A percentile compares a stretch with the other conserved stretches of the same genome.
Evolutionary conservation across 192 early-diverging fungal genomes (phyloP).

Genomic region (Geranomyces michiganensis): DNA sequence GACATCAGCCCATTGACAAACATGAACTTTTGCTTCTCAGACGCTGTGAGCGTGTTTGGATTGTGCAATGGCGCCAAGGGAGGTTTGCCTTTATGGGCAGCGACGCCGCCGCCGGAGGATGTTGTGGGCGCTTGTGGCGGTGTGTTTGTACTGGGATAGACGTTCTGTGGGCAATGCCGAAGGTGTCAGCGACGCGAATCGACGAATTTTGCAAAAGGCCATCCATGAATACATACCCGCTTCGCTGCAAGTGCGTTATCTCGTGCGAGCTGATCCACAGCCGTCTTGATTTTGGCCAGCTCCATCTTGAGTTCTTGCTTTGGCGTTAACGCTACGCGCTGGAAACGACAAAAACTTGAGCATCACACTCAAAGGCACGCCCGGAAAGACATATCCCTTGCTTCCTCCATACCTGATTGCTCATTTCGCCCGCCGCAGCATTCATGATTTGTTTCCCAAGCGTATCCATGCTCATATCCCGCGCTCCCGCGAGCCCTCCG

Average conservation of each 20-base stretch:
- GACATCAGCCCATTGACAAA: neutral
- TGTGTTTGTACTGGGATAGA: neutral
- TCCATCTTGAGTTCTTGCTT: conserved; percentile 38
- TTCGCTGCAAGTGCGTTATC: neutral
- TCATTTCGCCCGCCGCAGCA: conserved; percentile 19
- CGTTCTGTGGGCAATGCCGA: neutral
- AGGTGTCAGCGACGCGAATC: neutral
- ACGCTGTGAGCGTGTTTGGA: conserved; percentile 1
- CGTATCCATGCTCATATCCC: neutral
- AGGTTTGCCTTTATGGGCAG: neutral
- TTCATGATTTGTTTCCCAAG: conserved; percentile 2
- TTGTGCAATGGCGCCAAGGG: neutral
- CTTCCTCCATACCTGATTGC: conserved; percentile 27
- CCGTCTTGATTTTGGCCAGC: conserved; percentile 25
- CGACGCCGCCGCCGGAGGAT: neutral
- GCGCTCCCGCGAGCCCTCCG: neutral
- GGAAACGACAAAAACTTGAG: neutral
- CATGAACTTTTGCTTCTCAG: conserved; percentile 4
- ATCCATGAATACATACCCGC: neutral
- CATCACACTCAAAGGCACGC: no score
- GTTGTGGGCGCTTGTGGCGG: conserved; percentile 7
- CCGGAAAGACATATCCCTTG: no score
- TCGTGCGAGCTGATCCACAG: conserved; percentile 25
- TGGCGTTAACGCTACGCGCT: conserved; percentile 35
- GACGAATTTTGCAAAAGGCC: neutral